Base-by-base conservation (phyloP, 306 rosid genomes). In the Rosa persica region DNA sequence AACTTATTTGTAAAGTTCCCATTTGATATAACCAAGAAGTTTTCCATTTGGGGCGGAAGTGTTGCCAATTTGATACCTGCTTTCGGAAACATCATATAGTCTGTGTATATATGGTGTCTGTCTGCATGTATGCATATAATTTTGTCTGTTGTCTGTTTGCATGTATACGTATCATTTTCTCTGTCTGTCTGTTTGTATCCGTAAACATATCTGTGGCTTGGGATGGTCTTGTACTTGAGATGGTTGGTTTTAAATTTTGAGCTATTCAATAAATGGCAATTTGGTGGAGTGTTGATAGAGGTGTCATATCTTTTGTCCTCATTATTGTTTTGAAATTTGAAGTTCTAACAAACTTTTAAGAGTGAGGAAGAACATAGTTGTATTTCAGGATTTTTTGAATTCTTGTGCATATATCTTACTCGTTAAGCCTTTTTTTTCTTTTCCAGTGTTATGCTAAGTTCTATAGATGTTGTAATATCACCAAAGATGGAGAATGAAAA, bases 331-430 rank as follows among this genome's bases (percentile, higher is more conserved):
- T 12, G 25, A 12, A 52, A n/a, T 12, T 52, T 7, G 0, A 36
- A 73, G 66, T 73, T 20, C 12, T 42, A 9, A 70, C 42, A 70
- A 70, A 70, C 16, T 30, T 43, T 42, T 68, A n/a, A 70, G 42
- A 27, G 20, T n/a, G 36, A 17, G 34, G 22, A 70, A 34, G 22
- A 46, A 76, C 62, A 36, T 3, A 13, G 19, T 67, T 39, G 38
- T 34, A 39, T 4, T 52, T 55, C n/a, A 55, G 67, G 51, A 13
- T 30, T 38, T 10, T 54, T 54, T 5, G 49, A 2, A 36, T 36
- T 23, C 20, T 43, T 1, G 19, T 60, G 6, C 10, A 9, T 10
- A 38, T 78, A n/a, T 54, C 81, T 67, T 30, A 19, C 47, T 57
- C 12, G 8, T 52, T 15, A 0, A 5, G 9, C 3, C 12, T 22